Conservation (phyloP, 1,284 basidiomycete genomes). For the Irpex sp. region DNA sequence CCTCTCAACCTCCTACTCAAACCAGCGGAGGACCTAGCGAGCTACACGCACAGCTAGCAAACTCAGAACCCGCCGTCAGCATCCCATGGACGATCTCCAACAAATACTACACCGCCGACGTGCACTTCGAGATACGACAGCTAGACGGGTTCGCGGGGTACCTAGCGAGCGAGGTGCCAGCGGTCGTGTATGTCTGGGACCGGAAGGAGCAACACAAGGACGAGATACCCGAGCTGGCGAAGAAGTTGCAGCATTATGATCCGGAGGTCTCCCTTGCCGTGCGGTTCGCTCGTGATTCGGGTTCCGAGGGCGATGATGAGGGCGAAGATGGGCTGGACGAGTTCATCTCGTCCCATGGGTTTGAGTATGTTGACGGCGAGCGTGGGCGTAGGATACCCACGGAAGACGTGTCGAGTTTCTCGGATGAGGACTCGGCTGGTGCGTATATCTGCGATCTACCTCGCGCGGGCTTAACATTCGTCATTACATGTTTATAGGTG, state of each 20-base stretch:
- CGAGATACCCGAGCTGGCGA: conserved; percentile 46
- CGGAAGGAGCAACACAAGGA: conserved; percentile 56
- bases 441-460: not conserved
- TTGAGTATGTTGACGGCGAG: conserved; percentile 64
- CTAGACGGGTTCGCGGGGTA: conserved; percentile 22
- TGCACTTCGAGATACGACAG: conserved; percentile 51
- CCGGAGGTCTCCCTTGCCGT: conserved; percentile 73
- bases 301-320: conserved; percentile 19
- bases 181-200: conserved; percentile 68
- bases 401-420: conserved; percentile 19
- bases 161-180: conserved; percentile 51
- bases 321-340: conserved; percentile 56
- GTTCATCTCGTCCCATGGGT: conserved; percentile 62
- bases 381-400: conserved; percentile 18
- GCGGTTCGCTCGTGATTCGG: conserved; percentile 30
- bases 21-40: not conserved
- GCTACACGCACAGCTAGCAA: not conserved
- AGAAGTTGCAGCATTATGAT: conserved; percentile 43
- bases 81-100: conserved; percentile 80
- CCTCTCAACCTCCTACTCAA: not conserved
- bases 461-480: not conserved
- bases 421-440: conserved; percentile 27
- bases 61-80: not conserved
- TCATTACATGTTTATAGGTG: conserved; percentile 30
- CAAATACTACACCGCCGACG: conserved; percentile 80